phyloP scores from a whole-genome alignment of 2,329 filamentous ascomycete genomes.

The Teratosphaeria nubilosa region DNA sequence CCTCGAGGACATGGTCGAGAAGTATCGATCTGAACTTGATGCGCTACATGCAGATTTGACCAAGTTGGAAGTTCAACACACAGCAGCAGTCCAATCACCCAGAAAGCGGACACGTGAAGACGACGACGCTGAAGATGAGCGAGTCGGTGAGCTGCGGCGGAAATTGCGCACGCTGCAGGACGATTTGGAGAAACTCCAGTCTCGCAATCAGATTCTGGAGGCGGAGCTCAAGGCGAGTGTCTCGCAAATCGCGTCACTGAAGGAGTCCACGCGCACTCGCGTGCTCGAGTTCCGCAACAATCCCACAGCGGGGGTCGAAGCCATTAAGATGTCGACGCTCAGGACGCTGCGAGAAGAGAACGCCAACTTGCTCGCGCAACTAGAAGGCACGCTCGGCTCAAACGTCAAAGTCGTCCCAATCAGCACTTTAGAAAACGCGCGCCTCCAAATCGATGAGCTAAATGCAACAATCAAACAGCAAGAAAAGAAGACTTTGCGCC shows the following conservation, averaged over 20 bases:
- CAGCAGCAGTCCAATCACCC: conserved; percentile 49
- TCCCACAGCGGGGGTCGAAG: conserved; percentile 76
- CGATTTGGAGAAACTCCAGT: conserved; percentile 59
- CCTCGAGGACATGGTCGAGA: conserved; percentile 75
- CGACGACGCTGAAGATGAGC: conserved; percentile 51
- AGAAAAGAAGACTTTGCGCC: conserved; percentile 72
- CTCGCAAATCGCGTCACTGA: conserved; percentile 59
- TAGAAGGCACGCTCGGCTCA: conserved; percentile 38
- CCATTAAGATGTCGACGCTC: conserved; percentile 73
- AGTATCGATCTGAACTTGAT: conserved; percentile 75
- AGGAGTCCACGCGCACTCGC: conserved; percentile 64
- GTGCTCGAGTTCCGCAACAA: conserved; percentile 84
- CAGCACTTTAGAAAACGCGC: conserved; percentile 63
- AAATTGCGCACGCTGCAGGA: conserved; percentile 83
- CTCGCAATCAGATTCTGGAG: conserved; percentile 58
- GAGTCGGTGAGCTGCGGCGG: conserved; percentile 71
- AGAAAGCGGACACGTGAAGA: conserved; percentile 31
- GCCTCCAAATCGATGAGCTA: conserved; percentile 60
- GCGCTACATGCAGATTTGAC: conserved; percentile 64
- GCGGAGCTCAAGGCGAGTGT: conserved; percentile 63
- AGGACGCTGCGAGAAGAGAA: conserved; percentile 74
- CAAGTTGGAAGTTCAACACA: conserved; percentile 47
- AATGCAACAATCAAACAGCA: conserved; percentile 44
- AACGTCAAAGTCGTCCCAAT: conserved; percentile 59
- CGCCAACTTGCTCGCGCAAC: conserved; percentile 63